A percentile compares a stretch with the other conserved stretches of the same genome.
These are phyloP conservation scores for Penicillium bialowiezense DNA, from an alignment of 495 filamentous ascomycete genomes.

Conservation along the genomic window DNA sequence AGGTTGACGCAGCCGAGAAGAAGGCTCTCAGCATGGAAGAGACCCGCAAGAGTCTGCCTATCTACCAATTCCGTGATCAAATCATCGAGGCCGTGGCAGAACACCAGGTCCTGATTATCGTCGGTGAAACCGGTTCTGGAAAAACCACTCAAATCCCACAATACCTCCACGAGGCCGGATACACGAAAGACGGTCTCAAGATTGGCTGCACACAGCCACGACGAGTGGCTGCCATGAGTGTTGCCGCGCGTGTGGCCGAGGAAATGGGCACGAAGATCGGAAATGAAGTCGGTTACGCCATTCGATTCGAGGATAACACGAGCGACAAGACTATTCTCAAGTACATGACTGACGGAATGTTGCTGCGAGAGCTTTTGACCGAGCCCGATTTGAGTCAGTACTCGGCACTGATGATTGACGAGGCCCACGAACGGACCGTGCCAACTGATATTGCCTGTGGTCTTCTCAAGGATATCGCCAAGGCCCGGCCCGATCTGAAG, in stretches of 20 bases:
- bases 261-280: constrained; percentile 91
- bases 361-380: constrained; percentile 85
- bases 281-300: constrained; percentile 91
- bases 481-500: constrained; percentile 83
- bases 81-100: constrained; percentile 75
- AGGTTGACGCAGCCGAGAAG: constrained; percentile 83
- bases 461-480: constrained; percentile 86
- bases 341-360: constrained; percentile 99
- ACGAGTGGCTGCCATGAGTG: constrained; percentile 94
- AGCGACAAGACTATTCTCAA: constrained; percentile 91
- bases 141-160: constrained; percentile 91
- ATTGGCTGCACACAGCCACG: constrained; percentile 72
- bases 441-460: constrained; percentile 90
- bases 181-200: constrained; percentile 68
- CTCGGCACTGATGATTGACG: constrained; percentile 91
- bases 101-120: constrained; percentile 79
- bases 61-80: constrained; percentile 77
- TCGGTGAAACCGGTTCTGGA: constrained; percentile 84
- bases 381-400: constrained; percentile 86
- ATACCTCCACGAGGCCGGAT: constrained; percentile 83
- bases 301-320: constrained; percentile 93
- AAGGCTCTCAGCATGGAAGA: constrained; percentile 85
- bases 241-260: constrained; percentile 90
- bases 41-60: constrained; percentile 84
- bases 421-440: constrained; percentile 92